Conservation (phyloP, 1,284 basidiomycete species). For the Apiotrichum sp. region DNA sequence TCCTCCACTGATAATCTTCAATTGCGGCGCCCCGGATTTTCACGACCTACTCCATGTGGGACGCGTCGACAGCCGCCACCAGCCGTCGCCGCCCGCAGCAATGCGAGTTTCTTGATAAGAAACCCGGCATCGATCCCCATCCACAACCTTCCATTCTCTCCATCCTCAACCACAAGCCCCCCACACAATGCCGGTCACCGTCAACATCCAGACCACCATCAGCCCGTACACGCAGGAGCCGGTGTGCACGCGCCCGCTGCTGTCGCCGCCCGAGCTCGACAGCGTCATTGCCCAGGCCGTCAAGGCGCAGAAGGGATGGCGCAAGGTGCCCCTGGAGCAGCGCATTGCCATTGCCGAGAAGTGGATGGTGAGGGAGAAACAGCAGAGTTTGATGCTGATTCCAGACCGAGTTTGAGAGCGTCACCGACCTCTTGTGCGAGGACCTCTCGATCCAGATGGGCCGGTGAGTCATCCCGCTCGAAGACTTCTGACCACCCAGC, state of each 20-base stretch:
- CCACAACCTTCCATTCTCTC: too few relatives aligned
- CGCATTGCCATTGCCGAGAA: conserved; percentile 65
- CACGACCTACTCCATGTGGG: too few relatives aligned
- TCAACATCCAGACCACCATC: conserved; percentile 50
- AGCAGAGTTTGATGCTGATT: neutral
- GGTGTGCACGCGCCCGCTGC: conserved; percentile 46
- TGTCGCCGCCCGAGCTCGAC: conserved; percentile 54
- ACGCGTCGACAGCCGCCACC: too few relatives aligned
- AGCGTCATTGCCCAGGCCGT: conserved; percentile 55
- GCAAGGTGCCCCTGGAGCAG: conserved; percentile 59
- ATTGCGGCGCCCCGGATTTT: too few relatives aligned
- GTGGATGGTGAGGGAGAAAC: conserved; percentile 59
- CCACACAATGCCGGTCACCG: conserved; percentile 20
- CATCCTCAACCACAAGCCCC: neutral
- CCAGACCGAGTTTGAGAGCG: conserved; percentile 67
- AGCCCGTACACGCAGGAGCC: conserved; percentile 50
- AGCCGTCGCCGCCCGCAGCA: too few relatives aligned
- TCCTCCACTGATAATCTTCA: too few relatives aligned
- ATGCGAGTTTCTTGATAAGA: too few relatives aligned
- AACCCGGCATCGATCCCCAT: too few relatives aligned
- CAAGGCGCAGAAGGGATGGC: conserved; percentile 68
- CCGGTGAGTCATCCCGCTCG: conserved; percentile 49
- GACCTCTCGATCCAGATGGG: conserved; percentile 79
- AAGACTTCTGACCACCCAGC: conserved; percentile 46
- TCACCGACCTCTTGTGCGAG: conserved; percentile 61